Evolutionary conservation across 495 filamentous ascomycete species (phyloP), one percentile per base, ranked within the genome.

Genomic region (Letharia lupina): DNA sequence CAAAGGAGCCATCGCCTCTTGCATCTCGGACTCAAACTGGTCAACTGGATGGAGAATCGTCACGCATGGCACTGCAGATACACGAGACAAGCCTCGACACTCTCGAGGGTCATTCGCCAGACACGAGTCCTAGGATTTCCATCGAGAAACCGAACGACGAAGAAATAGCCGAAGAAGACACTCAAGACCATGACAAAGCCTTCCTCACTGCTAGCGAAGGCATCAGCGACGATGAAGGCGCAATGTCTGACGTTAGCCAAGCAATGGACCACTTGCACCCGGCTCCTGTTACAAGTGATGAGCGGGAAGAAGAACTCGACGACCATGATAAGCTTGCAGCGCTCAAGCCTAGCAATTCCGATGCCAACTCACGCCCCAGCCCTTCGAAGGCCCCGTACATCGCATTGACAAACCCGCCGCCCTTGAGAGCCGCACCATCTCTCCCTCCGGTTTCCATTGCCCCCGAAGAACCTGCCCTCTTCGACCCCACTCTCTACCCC

Each of bases 401-500:
- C 18, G 62, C 33, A 4, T 48, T 42, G 10, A 59, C 4, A 20
- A 40, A 60, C 28, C 31, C 12, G 11, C 44, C 16, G 18, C 52
- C 58, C 28, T 45, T 18, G 9, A 23, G 41, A 47, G 13, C 47
- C n/a, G 44, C 35, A 7, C 23, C 39, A 28, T 16, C 52, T 45
- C 61, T 79, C 4, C 76, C 80, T 2, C 73, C 74, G 16, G 67
- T 80, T 28, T 71, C 77, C 20, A 69, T 72, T 11, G 61, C 70
- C 3, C 82, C 81, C 9, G 20, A 73, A 33, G 72, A 75, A 63
- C 82, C 82, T 12, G 65, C 74, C 18, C 78, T 57, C 31, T 77
- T 83, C 8, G 78, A 89, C 70, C 68, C 84, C 4, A 75, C 77
- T 37, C 71, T 74, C 60, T 83, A 82, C 67, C 71, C 77, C 2